Evolutionary conservation across 768 basidiomycete genomes (phyloP).

Genomic region (Steccherinum ochraceum): DNA sequence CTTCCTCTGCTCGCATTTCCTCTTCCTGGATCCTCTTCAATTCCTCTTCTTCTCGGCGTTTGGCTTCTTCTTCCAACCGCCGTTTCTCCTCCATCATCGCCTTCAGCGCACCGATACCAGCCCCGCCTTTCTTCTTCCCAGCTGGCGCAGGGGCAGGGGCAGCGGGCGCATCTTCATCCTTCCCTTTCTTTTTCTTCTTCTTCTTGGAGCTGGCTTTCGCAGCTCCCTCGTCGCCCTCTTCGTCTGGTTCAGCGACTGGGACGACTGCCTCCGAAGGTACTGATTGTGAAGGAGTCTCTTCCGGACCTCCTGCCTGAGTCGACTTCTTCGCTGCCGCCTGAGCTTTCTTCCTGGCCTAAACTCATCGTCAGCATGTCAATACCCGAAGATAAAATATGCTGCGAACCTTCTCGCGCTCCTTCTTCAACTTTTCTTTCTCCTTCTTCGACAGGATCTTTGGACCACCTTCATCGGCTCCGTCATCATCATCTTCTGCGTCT

Average conservation of each 20-base stretch:
- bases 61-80: slow-evolving; percentile 79
- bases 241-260: slow-evolving; percentile 30
- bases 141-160: slow-evolving; percentile 38
- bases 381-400: neutral
- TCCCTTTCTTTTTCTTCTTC: slow-evolving; percentile 82
- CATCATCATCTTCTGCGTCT: slow-evolving; percentile 18
- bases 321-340: slow-evolving; percentile 83
- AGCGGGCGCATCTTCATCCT: slow-evolving; percentile 62
- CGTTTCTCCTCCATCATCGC: slow-evolving; percentile 93
- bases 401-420: slow-evolving; percentile 88
- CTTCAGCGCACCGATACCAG: slow-evolving; percentile 74
- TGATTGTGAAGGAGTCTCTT: neutral
- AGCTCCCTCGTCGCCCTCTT: slow-evolving; percentile 62
- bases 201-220: slow-evolving; percentile 55
- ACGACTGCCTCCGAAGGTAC: slow-evolving; percentile 24
- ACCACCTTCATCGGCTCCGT: slow-evolving; percentile 47
- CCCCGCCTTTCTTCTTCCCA: slow-evolving; percentile 64
- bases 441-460: slow-evolving; percentile 82
- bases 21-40: slow-evolving; percentile 82
- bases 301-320: slow-evolving; percentile 10
- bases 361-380: no score
- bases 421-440: slow-evolving; percentile 96
- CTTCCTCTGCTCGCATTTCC: slow-evolving; percentile 71
- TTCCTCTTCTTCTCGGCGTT: slow-evolving; percentile 68
- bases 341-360: slow-evolving; percentile 89